Percentiles rank a stretch among this genome's conserved stretches.
phyloP scores from a whole-genome alignment of 257 asterid species.

The Gentiana straminea region DNA sequence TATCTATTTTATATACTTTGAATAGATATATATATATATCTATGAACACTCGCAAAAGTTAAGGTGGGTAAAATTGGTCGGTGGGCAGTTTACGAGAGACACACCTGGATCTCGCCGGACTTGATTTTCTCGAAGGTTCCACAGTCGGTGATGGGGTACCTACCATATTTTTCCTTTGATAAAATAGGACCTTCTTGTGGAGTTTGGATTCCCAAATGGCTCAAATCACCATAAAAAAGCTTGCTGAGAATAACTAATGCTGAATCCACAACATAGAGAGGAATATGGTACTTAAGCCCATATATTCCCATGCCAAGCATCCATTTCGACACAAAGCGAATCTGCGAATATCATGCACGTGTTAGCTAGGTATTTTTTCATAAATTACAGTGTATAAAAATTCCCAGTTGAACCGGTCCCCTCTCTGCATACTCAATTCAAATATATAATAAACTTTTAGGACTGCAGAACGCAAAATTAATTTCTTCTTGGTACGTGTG shows the following conservation, averaged over 20 bases:
- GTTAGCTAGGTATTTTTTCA: no score
- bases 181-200: slow-evolving; percentile 55
- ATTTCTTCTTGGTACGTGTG: no score
- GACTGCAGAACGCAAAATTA: no score
- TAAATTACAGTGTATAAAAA: no score
- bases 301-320: slow-evolving; percentile 19
- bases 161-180: slow-evolving; percentile 40
- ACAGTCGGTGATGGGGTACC: slow-evolving; percentile 56
- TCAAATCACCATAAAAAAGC: slow-evolving; percentile 39
- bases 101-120: slow-evolving; percentile 55
- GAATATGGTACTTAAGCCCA: slow-evolving; percentile 17
- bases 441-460: no score
- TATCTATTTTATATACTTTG: no score
- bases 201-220: slow-evolving; percentile 39
- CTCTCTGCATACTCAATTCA: no score
- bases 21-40: no score
- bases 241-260: slow-evolving; percentile 29
- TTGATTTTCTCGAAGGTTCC: slow-evolving; percentile 49
- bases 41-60: no score
- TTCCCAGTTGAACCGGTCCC: no score
- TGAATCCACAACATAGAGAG: slow-evolving; percentile 25
- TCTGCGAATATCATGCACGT: slow-evolving; percentile 16
- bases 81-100: not conserved
- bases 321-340: slow-evolving; percentile 42
- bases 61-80: no score